Conservation (phyloP, 805 yeast species). For the Ogataea minuta region DNA sequence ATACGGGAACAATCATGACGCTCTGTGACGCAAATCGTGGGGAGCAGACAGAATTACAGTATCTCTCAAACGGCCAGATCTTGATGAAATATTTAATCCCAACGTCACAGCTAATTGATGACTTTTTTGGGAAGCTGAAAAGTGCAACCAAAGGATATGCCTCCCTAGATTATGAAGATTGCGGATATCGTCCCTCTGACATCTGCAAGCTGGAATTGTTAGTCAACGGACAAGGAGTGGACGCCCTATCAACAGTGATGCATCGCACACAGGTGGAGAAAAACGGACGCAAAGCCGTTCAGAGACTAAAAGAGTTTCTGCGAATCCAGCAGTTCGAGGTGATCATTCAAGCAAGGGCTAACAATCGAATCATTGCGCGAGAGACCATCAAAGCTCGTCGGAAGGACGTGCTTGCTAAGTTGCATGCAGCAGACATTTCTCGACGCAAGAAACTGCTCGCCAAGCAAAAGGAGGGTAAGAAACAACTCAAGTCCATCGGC, state of each 20-base stretch:
- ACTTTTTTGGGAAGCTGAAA: constrained; percentile 90
- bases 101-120: constrained; percentile 86
- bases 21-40: constrained; percentile 86
- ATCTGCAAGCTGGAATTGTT: constrained; percentile 84
- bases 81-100: constrained; percentile 79
- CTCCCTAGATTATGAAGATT: constrained; percentile 90
- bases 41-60: constrained; percentile 72
- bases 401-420: constrained; percentile 89
- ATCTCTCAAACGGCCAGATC: constrained; percentile 77
- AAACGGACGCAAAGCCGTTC: constrained; percentile 79
- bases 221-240: constrained; percentile 86
- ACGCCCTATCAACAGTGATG: constrained; percentile 89
- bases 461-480: constrained; percentile 93
- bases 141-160: constrained; percentile 92
- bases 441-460: constrained; percentile 84
- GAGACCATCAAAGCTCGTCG: constrained; percentile 92
- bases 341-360: constrained; percentile 85
- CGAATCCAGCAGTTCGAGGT: constrained; percentile 88
- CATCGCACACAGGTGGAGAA: constrained; percentile 74
- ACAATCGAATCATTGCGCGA: constrained; percentile 77
- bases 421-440: constrained; percentile 91
- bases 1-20: constrained; percentile 81
- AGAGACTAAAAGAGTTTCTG: constrained; percentile 74
- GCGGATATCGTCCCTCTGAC: constrained; percentile 78
- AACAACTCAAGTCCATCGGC: constrained; percentile 76